Conservation (phyloP, 31 red algal genomes). For the Endocladia muricata region DNA sequence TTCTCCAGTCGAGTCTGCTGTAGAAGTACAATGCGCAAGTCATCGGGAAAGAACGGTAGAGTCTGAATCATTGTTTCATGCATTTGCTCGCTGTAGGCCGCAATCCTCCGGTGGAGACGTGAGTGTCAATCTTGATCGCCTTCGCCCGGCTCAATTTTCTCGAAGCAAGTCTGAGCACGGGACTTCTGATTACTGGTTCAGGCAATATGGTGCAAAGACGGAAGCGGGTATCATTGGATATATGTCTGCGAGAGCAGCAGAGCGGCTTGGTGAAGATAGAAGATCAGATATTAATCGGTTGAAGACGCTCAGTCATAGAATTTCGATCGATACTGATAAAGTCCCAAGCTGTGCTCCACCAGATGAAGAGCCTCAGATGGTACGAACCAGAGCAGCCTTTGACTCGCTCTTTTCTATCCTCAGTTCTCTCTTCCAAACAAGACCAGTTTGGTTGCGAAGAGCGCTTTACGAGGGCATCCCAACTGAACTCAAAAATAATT, state of each 20-base stretch:
- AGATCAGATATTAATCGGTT: conserved; percentile 37
- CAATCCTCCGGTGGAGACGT: too few species aligned
- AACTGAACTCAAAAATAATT: conserved; percentile 5
- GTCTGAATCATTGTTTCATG: too few species aligned
- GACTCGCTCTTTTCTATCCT: conserved; percentile 5
- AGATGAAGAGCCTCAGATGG: background rate
- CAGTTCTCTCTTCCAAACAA: conserved; percentile 10
- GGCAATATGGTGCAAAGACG: conserved; percentile 14
- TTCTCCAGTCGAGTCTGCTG: too few species aligned
- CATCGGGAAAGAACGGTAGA: too few species aligned
- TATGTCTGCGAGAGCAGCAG: background rate
- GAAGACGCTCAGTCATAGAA: conserved; percentile 19
- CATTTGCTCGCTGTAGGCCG: too few species aligned
- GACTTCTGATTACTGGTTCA: conserved; percentile 34
- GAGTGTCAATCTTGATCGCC: conserved; percentile 33
- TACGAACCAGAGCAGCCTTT: conserved; percentile 4
- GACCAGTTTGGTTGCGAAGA: conserved; percentile 54
- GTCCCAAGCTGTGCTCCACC: conserved; percentile 9
- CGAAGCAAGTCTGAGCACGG: conserved; percentile 24
- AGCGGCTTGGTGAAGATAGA: conserved; percentile 24
- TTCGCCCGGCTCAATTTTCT: conserved; percentile 20
- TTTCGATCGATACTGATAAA: background rate
- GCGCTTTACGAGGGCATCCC: conserved; percentile 43
- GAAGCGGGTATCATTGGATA: background rate
- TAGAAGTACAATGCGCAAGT: too few species aligned